Conservation (phyloP, 2,329 filamentous ascomycete genomes). For the Hypoxylon sp. region DNA sequence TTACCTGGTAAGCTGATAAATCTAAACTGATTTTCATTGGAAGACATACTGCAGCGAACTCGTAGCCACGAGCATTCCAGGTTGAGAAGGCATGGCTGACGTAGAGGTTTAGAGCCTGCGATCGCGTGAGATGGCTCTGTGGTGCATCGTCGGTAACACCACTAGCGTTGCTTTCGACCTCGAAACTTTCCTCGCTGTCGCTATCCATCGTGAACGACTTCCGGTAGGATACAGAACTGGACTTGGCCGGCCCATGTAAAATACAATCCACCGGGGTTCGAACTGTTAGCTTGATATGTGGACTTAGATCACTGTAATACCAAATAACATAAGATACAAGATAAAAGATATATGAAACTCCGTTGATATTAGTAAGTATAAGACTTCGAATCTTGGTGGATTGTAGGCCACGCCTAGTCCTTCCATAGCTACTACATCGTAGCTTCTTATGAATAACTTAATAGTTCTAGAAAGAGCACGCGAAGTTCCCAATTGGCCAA, state of each 20-base stretch:
- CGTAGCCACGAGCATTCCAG: constrained; percentile 65
- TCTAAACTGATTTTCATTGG: neutral
- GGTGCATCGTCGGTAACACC: neutral
- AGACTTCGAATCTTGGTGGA: too few relatives aligned
- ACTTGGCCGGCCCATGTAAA: neutral
- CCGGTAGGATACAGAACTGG: neutral
- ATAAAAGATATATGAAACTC: too few relatives aligned
- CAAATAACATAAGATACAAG: too few relatives aligned
- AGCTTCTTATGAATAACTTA: too few relatives aligned
- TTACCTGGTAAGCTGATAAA: constrained; percentile 11
- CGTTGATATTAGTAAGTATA: too few relatives aligned
- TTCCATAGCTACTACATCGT: too few relatives aligned
- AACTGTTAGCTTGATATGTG: too few relatives aligned
- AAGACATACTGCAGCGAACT: constrained; percentile 61
- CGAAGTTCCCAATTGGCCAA: constrained; percentile 21
- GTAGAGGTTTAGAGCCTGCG: constrained; percentile 55
- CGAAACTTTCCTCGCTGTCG: constrained; percentile 22
- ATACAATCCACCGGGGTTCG: too few relatives aligned
- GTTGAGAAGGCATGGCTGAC: constrained; percentile 63
- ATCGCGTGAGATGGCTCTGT: constrained; percentile 41
- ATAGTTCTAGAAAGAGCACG: too few relatives aligned
- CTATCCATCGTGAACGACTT: constrained; percentile 22
- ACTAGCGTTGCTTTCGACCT: constrained; percentile 1
- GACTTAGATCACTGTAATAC: too few relatives aligned
- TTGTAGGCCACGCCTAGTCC: neutral